phyloP scores from a whole-genome alignment of 805 yeast species.

The Kuraishia cidri region DNA sequence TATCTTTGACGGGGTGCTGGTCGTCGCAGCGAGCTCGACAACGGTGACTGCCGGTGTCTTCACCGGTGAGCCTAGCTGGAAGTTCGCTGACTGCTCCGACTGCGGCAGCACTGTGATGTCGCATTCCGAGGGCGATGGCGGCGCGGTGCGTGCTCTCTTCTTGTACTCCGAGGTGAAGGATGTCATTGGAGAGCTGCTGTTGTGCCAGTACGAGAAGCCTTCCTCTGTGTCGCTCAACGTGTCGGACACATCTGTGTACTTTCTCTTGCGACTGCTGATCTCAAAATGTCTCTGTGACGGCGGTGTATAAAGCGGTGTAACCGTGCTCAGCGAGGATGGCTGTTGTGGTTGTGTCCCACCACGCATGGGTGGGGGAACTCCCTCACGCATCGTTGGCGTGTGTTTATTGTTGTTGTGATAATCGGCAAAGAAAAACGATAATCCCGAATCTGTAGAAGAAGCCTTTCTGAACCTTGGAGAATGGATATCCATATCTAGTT shows the following conservation, averaged over 20 bases:
- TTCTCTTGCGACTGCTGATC: too few relatives aligned
- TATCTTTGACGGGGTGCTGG: background rate
- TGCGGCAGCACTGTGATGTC: background rate
- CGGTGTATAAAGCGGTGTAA: too few relatives aligned
- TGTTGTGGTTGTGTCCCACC: too few relatives aligned
- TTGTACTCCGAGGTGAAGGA: background rate
- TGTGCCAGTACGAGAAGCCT: too few relatives aligned
- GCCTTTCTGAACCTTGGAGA: slow-evolving; percentile 1
- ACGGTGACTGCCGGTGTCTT: background rate
- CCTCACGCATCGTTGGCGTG: too few relatives aligned
- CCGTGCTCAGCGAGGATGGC: too few relatives aligned
- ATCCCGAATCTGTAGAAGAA: slow-evolving; percentile 1
- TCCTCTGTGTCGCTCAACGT: too few relatives aligned
- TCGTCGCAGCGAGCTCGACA: background rate
- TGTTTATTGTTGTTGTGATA: background rate
- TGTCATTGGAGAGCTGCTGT: background rate
- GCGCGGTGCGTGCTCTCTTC: slow-evolving; percentile 2
- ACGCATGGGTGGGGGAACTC: too few relatives aligned
- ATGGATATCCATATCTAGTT: background rate
- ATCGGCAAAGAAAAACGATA: background rate
- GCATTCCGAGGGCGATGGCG: slow-evolving; percentile 1
- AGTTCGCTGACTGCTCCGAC: background rate
- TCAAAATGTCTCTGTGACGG: too few relatives aligned
- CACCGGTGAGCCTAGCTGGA: background rate
- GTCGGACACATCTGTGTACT: too few relatives aligned